These are phyloP conservation scores for Colletotrichum tofieldiae DNA, from an alignment of 2,329 filamentous ascomycete species.

Conservation along the genomic window DNA sequence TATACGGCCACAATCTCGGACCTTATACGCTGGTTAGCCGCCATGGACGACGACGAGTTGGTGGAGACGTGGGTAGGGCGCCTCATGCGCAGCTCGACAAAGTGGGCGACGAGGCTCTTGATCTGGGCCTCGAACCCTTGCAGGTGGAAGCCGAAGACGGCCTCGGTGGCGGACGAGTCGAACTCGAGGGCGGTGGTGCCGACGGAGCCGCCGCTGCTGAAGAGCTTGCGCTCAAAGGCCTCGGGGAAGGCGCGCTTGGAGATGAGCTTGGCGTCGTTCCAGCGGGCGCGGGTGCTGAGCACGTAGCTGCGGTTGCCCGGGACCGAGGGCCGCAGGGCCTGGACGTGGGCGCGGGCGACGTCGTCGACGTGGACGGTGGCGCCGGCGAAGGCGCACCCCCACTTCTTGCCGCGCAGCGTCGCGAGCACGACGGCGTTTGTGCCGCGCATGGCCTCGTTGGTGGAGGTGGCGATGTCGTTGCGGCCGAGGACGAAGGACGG, in stretches of 20 bases:
- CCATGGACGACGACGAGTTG: too few species aligned
- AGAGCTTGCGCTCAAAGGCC: constrained; percentile 32
- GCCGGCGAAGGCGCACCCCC: constrained; percentile 47
- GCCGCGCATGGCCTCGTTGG: constrained; percentile 50
- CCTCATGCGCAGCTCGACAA: constrained; percentile 49
- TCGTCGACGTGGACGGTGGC: constrained; percentile 56
- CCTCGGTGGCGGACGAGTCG: constrained; percentile 50
- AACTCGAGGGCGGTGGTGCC: constrained; percentile 40
- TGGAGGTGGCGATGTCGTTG: constrained; percentile 52
- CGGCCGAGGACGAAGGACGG: constrained; percentile 56
- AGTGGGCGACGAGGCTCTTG: constrained; percentile 53
- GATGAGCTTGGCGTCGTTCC: constrained; percentile 58
- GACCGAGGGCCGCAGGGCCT: constrained; percentile 52
- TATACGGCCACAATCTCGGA: too few species aligned
- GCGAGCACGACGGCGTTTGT: constrained; percentile 55
- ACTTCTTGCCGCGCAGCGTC: constrained; percentile 51
- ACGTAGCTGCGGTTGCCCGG: constrained; percentile 53
- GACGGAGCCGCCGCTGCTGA: constrained; percentile 31
- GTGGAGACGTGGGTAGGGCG: too few species aligned
- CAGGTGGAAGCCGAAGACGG: constrained; percentile 53
- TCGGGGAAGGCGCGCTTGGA: constrained; percentile 50
- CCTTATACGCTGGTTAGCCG: too few species aligned
- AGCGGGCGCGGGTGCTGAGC: constrained; percentile 45
- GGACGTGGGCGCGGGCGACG: constrained; percentile 56
- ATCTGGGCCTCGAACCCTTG: constrained; percentile 53